phyloP scores from a whole-genome alignment of 352 stramenopile species.

The Globisporangium ultimum region DNA sequence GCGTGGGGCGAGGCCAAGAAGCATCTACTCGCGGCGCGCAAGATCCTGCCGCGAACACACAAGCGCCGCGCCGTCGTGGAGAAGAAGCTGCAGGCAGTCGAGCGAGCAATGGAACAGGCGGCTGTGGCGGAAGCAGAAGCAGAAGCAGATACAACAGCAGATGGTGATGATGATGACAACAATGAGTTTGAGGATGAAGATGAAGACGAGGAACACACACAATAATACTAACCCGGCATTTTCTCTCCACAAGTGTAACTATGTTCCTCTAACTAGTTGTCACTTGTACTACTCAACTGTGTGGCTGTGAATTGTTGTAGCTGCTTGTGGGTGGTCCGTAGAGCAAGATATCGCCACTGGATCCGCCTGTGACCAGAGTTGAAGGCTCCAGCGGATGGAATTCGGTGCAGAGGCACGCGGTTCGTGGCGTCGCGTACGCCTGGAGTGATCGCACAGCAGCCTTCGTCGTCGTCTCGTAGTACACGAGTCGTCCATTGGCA shows the following conservation, averaged over 20 bases:
- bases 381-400: constrained; percentile 18
- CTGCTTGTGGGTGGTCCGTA: not conserved
- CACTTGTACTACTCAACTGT: no score
- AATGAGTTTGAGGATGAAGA: constrained; percentile 3
- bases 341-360: constrained; percentile 21
- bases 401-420: constrained; percentile 32
- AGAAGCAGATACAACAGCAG: not conserved
- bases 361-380: constrained; percentile 24
- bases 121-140: constrained; percentile 1
- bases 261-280: no score
- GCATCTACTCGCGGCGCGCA: constrained; percentile 58
- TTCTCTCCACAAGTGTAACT: not conserved
- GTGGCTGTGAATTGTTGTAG: no score
- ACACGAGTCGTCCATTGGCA: constrained; percentile 34
- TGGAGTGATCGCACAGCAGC: constrained; percentile 18
- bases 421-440: constrained; percentile 16
- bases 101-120: constrained; percentile 19
- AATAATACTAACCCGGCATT: constrained; percentile 2
- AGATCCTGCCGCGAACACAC: constrained; percentile 56
- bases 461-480: constrained; percentile 30
- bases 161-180: not conserved
- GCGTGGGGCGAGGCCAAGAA: constrained; percentile 70
- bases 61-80: constrained; percentile 45
- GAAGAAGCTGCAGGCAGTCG: constrained; percentile 53
- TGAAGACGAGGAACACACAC: constrained; percentile 4